Conservation (phyloP, 352 stramenopile species). For the Stramenopiles sp. region DNA sequence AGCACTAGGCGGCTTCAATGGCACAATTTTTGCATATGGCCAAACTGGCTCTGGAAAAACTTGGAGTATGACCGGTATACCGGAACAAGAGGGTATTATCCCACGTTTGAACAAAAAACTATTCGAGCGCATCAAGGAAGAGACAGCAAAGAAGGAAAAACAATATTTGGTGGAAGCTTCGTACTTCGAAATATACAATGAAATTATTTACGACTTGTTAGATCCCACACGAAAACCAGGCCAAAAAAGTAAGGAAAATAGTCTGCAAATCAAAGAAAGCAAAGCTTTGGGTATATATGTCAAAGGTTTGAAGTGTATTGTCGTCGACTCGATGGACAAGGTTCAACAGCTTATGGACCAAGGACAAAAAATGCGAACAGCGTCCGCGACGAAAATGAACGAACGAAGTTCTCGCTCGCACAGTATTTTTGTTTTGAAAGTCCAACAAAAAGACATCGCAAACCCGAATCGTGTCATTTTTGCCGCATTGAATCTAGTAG, state of each 20-base stretch:
- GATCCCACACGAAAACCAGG: background rate
- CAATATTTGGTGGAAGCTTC: slow-evolving; percentile 84
- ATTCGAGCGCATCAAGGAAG: slow-evolving; percentile 49
- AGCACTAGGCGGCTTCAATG: slow-evolving; percentile 71
- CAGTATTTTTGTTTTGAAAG: slow-evolving; percentile 83
- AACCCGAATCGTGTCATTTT: slow-evolving; percentile 70
- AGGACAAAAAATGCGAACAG: slow-evolving; percentile 78
- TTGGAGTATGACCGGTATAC: slow-evolving; percentile 54
- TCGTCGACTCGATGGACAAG: slow-evolving; percentile 49
- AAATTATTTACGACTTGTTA: slow-evolving; percentile 88
- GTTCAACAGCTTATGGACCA: slow-evolving; percentile 56
- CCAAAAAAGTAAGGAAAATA: slow-evolving; percentile 51
- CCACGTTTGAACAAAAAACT: slow-evolving; percentile 57
- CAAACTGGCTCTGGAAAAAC: slow-evolving; percentile 59
- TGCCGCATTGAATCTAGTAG: slow-evolving; percentile 89
- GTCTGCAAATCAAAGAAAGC: slow-evolving; percentile 71
- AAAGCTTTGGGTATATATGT: slow-evolving; percentile 85
- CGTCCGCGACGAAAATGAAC: slow-evolving; percentile 92
- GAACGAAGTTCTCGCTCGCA: slow-evolving; percentile 80
- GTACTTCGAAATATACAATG: slow-evolving; percentile 99
- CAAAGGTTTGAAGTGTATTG: slow-evolving; percentile 76
- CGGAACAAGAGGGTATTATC: slow-evolving; percentile 40
- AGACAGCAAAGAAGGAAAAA: slow-evolving; percentile 43
- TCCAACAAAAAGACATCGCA: slow-evolving; percentile 61
- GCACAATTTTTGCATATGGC: slow-evolving; percentile 73